These are phyloP conservation scores for Puccinia polysora DNA, from an alignment of 1,284 basidiomycete genomes.

Conservation along the genomic window DNA sequence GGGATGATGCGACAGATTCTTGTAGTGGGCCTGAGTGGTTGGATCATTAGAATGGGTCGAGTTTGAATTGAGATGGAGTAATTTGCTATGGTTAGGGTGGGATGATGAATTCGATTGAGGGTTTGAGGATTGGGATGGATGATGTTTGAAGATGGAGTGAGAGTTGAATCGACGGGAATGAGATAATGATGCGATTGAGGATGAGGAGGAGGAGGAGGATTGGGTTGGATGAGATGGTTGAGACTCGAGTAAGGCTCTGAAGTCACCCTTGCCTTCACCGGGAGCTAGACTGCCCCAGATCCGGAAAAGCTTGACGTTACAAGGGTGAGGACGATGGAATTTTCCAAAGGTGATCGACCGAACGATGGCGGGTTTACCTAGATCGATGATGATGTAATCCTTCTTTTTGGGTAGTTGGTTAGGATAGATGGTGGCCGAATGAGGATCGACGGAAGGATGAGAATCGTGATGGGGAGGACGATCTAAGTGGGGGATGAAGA, in stretches of 20 bases:
- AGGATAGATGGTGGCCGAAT: slow-evolving; percentile 9
- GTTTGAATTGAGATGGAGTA: background rate
- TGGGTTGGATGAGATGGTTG: slow-evolving; percentile 18
- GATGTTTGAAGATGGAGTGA: slow-evolving; percentile 6
- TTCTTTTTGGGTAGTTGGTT: slow-evolving; percentile 18
- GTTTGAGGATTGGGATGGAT: background rate
- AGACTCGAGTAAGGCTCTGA: slow-evolving; percentile 29
- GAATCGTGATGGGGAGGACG: background rate
- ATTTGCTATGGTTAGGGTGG: background rate
- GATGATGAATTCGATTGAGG: background rate
- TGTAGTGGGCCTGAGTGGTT: background rate
- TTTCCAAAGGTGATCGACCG: slow-evolving; percentile 33
- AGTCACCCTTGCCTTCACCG: slow-evolving; percentile 39
- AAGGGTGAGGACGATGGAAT: slow-evolving; percentile 40
- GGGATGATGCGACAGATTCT: background rate
- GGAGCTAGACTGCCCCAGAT: slow-evolving; percentile 40
- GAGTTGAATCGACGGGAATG: too few relatives aligned
- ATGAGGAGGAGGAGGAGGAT: background rate
- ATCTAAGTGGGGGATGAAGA: background rate
- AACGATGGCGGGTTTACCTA: slow-evolving; percentile 40
- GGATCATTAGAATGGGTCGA: background rate
- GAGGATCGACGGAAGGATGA: background rate
- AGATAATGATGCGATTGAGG: too few relatives aligned
- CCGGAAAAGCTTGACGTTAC: slow-evolving; percentile 38
- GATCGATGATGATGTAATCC: slow-evolving; percentile 41